phyloP scores from a whole-genome alignment of 345 rosid species.

The Gossypium bickii region DNA sequence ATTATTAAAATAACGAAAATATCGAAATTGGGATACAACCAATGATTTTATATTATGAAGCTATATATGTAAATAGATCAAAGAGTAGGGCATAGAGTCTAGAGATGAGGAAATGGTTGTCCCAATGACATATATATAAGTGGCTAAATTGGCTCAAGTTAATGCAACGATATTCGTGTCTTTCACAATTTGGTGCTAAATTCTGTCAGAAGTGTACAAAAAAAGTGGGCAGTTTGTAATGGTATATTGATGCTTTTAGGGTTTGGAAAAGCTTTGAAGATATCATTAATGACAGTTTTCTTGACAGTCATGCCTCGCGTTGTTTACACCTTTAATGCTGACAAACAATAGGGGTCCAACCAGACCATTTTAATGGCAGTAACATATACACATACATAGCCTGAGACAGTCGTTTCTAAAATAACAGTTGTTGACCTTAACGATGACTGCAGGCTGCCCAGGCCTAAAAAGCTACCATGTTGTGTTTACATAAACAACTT shows the following conservation, averaged over 20 bases:
- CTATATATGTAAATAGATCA: no score
- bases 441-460: not conserved
- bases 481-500: no score
- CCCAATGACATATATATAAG: not conserved
- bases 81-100: not conserved
- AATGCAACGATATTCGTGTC: not conserved
- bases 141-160: not conserved
- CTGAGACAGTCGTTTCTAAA: no score
- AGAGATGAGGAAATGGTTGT: not conserved
- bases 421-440: not conserved
- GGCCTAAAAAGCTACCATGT: not conserved
- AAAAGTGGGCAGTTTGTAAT: not conserved
- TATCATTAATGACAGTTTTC: not conserved
- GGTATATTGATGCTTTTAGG: conserved; percentile 12
- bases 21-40: no score
- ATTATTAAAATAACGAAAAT: no score
- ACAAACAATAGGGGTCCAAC: conserved; percentile 8
- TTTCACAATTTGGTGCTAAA: not conserved
- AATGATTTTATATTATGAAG: no score
- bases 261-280: conserved; percentile 10
- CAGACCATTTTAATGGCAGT: not conserved
- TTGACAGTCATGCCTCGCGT: conserved; percentile 13
- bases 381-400: no score
- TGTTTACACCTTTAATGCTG: not conserved
- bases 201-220: not conserved